These are phyloP conservation scores for Talaromyces stipitatus DNA, from an alignment of 495 filamentous ascomycete species.

Conservation along the genomic window DNA sequence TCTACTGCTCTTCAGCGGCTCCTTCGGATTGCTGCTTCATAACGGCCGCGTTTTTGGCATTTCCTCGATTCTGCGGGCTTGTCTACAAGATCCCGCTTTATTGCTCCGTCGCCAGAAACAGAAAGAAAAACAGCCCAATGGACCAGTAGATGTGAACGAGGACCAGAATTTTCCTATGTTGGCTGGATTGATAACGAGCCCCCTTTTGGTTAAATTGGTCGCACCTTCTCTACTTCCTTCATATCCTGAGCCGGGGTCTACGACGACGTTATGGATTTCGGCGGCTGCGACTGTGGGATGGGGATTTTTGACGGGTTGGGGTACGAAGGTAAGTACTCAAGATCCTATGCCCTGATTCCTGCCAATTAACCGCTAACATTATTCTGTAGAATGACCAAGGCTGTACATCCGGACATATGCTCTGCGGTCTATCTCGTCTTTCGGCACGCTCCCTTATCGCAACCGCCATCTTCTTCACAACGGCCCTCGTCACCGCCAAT, in stretches of 20 bases:
- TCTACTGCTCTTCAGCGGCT: slow-evolving; percentile 45
- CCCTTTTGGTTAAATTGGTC: slow-evolving; percentile 30
- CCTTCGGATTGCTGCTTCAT: slow-evolving; percentile 43
- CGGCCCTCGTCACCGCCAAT: slow-evolving; percentile 43
- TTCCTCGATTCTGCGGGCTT: slow-evolving; percentile 39
- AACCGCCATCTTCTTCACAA: slow-evolving; percentile 47
- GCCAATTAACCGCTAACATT: neutral
- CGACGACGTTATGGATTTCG: slow-evolving; percentile 22
- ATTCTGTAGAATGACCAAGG: slow-evolving; percentile 37
- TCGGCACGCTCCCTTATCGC: slow-evolving; percentile 45
- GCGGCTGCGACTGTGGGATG: slow-evolving; percentile 30
- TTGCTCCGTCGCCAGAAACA: neutral
- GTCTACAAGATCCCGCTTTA: slow-evolving; percentile 26
- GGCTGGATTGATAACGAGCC: slow-evolving; percentile 37
- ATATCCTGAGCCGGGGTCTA: slow-evolving; percentile 20
- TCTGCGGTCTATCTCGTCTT: slow-evolving; percentile 48
- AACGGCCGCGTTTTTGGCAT: slow-evolving; percentile 50
- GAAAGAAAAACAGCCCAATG: neutral
- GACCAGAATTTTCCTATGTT: slow-evolving; percentile 40
- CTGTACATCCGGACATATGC: slow-evolving; percentile 56
- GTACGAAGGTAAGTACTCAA: slow-evolving; percentile 41
- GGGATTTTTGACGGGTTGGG: slow-evolving; percentile 45
- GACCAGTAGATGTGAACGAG: neutral
- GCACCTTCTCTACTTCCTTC: slow-evolving; percentile 37
- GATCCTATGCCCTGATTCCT: neutral